These are phyloP conservation scores for Bipolaris bicolor DNA, from an alignment of 2,329 filamentous ascomycete species.

Conservation along the genomic window DNA sequence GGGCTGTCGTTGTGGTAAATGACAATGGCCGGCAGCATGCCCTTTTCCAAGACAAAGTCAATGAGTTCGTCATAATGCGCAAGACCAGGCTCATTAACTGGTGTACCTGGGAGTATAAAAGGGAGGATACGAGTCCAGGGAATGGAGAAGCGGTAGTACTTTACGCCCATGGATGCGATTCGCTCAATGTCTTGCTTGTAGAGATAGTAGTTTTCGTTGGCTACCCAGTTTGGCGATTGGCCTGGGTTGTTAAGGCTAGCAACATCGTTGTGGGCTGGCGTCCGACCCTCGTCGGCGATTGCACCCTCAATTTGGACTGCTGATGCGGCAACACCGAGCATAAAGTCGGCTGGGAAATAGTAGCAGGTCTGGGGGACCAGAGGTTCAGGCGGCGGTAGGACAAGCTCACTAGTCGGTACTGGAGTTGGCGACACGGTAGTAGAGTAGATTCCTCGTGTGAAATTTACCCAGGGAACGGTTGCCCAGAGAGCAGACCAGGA, in stretches of 20 bases:
- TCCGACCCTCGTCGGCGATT: conserved; percentile 40
- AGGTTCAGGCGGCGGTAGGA: conserved; percentile 61
- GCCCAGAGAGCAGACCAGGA: conserved; percentile 51
- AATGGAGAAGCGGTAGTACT: conserved; percentile 61
- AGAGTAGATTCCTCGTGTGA: conserved; percentile 50
- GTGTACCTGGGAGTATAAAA: conserved; percentile 58
- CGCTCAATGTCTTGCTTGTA: conserved; percentile 64
- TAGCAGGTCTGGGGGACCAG: conserved; percentile 58
- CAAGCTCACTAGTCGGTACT: conserved; percentile 60
- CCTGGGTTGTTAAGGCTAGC: conserved; percentile 17
- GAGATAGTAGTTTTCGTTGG: conserved; percentile 61
- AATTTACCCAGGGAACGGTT: conserved; percentile 43
- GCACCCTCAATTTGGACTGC: conserved; percentile 41
- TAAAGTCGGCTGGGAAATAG: conserved; percentile 57
- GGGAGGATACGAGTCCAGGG: conserved; percentile 61
- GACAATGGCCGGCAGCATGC: conserved; percentile 57
- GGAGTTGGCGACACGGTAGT: conserved; percentile 63
- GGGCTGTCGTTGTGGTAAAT: conserved; percentile 60
- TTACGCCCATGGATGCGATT: conserved; percentile 59
- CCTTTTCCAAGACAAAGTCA: conserved; percentile 56
- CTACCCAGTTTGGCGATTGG: conserved; percentile 29
- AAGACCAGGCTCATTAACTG: conserved; percentile 59
- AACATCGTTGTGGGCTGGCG: conserved; percentile 30
- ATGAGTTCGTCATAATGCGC: conserved; percentile 63
- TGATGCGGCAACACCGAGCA: conserved; percentile 39